Conservation (phyloP, 768 basidiomycete genomes). For the Collybiopsis luxurians region DNA sequence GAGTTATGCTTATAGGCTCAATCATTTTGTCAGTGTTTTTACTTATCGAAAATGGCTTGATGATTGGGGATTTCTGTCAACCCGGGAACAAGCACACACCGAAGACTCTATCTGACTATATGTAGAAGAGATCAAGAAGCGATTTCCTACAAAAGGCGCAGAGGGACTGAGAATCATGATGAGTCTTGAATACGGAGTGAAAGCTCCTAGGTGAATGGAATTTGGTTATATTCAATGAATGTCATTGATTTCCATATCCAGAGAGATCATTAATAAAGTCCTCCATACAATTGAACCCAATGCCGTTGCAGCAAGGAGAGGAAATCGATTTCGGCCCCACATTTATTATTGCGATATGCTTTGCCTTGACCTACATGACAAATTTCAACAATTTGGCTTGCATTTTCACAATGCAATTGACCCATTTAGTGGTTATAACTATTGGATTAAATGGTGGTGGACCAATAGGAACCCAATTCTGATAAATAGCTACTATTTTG, state of each 20-base stretch:
- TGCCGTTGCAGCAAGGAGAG: too few species aligned
- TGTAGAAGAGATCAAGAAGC: not conserved
- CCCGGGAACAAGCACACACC: not conserved
- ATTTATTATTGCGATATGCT: conserved; percentile 23
- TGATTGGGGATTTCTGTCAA: not conserved
- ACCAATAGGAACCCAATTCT: conserved; percentile 19
- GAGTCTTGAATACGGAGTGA: not conserved
- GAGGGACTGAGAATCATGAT: not conserved
- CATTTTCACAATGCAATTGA: too few species aligned
- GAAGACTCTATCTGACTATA: not conserved
- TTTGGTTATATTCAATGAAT: too few species aligned
- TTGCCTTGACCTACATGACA: conserved; percentile 27
- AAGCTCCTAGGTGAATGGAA: not conserved
- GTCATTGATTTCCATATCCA: too few species aligned
- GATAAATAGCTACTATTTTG: conserved; percentile 20
- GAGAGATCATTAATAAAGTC: too few species aligned
- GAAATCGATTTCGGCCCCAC: too few species aligned
- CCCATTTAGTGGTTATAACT: conserved; percentile 15
- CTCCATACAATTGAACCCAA: too few species aligned
- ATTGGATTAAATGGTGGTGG: conserved; percentile 25
- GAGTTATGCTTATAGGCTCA: not conserved
- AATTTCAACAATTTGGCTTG: conserved; percentile 24
- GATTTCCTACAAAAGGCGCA: not conserved
- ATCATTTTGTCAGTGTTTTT: too few species aligned
- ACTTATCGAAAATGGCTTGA: not conserved